These are phyloP conservation scores for Corinectria fuckeliana DNA, from an alignment of 2,329 filamentous ascomycete genomes.

Conservation along the genomic window DNA sequence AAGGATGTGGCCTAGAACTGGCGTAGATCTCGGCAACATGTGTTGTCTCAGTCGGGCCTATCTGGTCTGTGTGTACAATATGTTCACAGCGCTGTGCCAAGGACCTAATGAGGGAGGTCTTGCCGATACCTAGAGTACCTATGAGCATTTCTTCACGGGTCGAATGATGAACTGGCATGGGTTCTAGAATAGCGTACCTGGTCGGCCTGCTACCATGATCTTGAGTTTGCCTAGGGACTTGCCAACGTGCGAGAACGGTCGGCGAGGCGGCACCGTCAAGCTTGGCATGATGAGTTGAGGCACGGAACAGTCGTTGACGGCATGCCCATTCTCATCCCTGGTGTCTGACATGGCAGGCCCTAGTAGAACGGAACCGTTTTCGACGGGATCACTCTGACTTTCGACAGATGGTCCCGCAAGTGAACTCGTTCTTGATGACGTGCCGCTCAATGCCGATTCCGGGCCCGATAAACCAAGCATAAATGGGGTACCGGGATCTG, in stretches of 20 bases:
- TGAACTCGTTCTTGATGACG: constrained; percentile 60
- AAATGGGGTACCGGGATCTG: constrained; percentile 39
- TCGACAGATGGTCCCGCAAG: constrained; percentile 52
- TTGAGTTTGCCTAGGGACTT: constrained; percentile 86
- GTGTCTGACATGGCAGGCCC: constrained; percentile 24
- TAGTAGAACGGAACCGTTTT: constrained; percentile 24
- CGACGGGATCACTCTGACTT: constrained; percentile 35
- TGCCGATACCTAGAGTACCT: constrained; percentile 71
- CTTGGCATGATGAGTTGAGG: constrained; percentile 98
- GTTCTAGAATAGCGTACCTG: constrained; percentile 57
- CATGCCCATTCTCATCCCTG: constrained; percentile 10
- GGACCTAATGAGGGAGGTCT: constrained; percentile 87
- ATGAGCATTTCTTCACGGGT: background rate
- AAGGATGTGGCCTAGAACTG: constrained; percentile 83
- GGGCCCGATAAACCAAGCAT: constrained; percentile 36
- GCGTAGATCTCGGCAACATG: constrained; percentile 73
- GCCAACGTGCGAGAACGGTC: constrained; percentile 88
- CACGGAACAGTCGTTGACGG: constrained; percentile 43
- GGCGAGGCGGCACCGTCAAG: constrained; percentile 84
- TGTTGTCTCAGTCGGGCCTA: constrained; percentile 44
- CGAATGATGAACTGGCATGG: background rate
- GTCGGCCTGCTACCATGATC: constrained; percentile 82
- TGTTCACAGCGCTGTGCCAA: constrained; percentile 88
- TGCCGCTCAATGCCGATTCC: constrained; percentile 51
- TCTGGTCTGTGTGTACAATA: constrained; percentile 89